A percentile compares a stretch with the other conserved stretches of the same genome.
phyloP scores from a whole-genome alignment of 2,329 filamentous ascomycete genomes.

The Xenoacremonium recifei region DNA sequence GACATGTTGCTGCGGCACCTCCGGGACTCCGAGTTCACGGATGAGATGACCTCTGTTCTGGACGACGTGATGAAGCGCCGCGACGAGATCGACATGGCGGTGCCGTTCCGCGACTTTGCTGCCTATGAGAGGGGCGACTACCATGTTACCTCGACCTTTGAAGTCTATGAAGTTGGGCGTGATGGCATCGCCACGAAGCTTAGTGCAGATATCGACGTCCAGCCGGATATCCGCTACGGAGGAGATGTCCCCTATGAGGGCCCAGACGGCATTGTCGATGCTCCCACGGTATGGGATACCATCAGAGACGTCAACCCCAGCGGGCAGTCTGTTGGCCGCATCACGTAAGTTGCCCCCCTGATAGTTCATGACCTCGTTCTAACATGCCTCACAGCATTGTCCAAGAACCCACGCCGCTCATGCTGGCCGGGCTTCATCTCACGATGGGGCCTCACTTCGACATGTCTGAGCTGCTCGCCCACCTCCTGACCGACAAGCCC shows the following conservation, averaged over 20 bases:
- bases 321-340: slow-evolving; percentile 50
- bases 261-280: slow-evolving; percentile 34
- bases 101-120: slow-evolving; percentile 33
- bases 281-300: slow-evolving; percentile 40
- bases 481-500: slow-evolving; percentile 49
- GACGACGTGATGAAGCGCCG: slow-evolving; percentile 34
- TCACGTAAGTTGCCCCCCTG: slow-evolving; percentile 44
- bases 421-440: slow-evolving; percentile 58
- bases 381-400: slow-evolving; percentile 44
- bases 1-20: slow-evolving; percentile 41
- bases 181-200: slow-evolving; percentile 40
- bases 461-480: slow-evolving; percentile 58
- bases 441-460: slow-evolving; percentile 58
- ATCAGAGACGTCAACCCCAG: slow-evolving; percentile 37
- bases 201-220: slow-evolving; percentile 26
- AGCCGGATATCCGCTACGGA: slow-evolving; percentile 22
- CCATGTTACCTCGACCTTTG: slow-evolving; percentile 45
- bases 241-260: slow-evolving; percentile 24
- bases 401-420: slow-evolving; percentile 58
- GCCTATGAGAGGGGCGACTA: slow-evolving; percentile 37
- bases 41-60: slow-evolving; percentile 36
- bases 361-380: slow-evolving; percentile 1
- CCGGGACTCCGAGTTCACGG: slow-evolving; percentile 40
- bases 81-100: slow-evolving; percentile 30
- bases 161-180: slow-evolving; percentile 54